Base-by-base conservation (phyloP, 2,329 filamentous ascomycete species). In the Stagonosporopsis cucurbitacearum region DNA sequence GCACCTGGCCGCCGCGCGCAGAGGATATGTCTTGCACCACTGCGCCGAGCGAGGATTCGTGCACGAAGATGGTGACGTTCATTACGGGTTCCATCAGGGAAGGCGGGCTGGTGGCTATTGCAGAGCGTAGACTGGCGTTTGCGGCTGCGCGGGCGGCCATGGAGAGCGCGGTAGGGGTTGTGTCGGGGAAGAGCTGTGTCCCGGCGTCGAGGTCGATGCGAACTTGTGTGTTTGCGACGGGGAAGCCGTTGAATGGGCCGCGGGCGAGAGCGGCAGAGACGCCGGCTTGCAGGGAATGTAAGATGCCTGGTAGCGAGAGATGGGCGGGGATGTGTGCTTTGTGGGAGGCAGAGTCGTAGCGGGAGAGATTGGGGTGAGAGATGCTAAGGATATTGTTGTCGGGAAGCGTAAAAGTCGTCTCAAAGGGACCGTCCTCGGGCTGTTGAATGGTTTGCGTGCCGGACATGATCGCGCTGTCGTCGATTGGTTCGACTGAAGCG, bases 41-140 rank as follows among this genome's bases (percentile, higher is more conserved):
- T 4, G 85, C 84, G 4, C 93, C 92, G 1, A 96, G 87, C 6
- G 86, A 88, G 6, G 84, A 82, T 75, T 97, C 94, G 47, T 95
- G 91, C 45, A 95, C 92, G 63, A 86, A 88, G 69, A 99, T 96
- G 48, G 88, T 87, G 5, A 91, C 91, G 57, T 88, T 87, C 92
- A 98, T 97, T 50, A 99, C 90, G 1, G 95, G 95, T 71, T 99
- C 95, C 78, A 98, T 89, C 35, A 99, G 80, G 1, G 84, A 83
- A 1, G 92, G 84, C 2, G 80, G 78, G 2, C 79, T 71, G 25
- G 78, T 75, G 9, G 82, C 77, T 51, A 85, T 81, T 0, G 87
- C 86, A 17, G 86, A 81, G 46, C 84, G 84, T 1, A 98, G 82
- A 0, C 88, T 88, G 8, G 83, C 80, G 56, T 88, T 85, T 0